Evolutionary conservation across 257 asterid species (phyloP).

Genomic region (Leptodermis oblonga): DNA sequence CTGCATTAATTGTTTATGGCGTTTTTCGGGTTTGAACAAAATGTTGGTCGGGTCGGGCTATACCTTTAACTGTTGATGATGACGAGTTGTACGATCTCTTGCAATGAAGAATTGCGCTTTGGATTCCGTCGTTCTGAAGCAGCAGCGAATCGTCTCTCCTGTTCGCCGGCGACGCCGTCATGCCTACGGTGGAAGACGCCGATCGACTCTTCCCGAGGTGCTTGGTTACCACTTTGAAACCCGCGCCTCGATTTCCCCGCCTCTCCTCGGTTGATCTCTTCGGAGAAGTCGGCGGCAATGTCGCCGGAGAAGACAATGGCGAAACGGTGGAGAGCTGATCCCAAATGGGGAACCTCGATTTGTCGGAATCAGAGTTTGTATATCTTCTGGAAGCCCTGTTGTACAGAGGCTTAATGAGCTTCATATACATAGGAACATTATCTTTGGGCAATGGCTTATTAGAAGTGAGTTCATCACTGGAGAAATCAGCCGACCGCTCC

Average conservation of each 20-base stretch:
- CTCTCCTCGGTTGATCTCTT: constrained; percentile 36
- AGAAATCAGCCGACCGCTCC: constrained; percentile 30
- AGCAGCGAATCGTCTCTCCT: constrained; percentile 65
- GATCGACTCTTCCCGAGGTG: constrained; percentile 68
- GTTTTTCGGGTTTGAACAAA: too few species aligned
- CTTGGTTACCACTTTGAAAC: constrained; percentile 41
- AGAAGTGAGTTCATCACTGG: constrained; percentile 19
- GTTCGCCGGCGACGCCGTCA: constrained; percentile 25
- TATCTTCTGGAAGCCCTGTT: constrained; percentile 44
- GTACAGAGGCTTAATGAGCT: constrained; percentile 57
- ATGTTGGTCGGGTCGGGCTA: not conserved
- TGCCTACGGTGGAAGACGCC: constrained; percentile 37
- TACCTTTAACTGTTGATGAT: constrained; percentile 30
- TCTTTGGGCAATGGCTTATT: constrained; percentile 28
- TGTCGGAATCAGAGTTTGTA: constrained; percentile 12
- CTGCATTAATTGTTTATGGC: too few species aligned
- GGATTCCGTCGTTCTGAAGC: constrained; percentile 65
- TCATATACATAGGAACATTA: constrained; percentile 44
- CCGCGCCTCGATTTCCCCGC: constrained; percentile 36
- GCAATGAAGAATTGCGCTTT: constrained; percentile 80
- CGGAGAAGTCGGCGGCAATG: constrained; percentile 35
- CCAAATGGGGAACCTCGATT: constrained; percentile 17
- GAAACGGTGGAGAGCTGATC: constrained; percentile 26
- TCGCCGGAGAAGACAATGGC: constrained; percentile 45
- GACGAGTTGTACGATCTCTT: constrained; percentile 62